Conservation (phyloP, 768 basidiomycete species). For the Xerocomus brunneocitrinus region DNA sequence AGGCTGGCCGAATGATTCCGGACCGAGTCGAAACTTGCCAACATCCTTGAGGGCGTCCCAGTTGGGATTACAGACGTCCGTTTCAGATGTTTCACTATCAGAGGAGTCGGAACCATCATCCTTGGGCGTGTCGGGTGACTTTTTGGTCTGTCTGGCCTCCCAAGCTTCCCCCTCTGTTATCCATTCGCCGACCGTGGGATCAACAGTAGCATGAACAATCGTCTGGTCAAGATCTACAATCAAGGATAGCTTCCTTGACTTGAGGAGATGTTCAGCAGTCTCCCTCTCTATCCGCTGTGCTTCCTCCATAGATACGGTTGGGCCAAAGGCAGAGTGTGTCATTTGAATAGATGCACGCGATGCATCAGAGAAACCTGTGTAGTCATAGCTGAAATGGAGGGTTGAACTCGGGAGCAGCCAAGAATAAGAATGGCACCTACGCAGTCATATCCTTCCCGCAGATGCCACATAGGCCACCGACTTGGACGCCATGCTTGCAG, state of each 20-base stretch:
- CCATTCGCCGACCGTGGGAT: constrained; percentile 99
- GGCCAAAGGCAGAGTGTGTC: constrained; percentile 89
- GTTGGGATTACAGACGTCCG: constrained; percentile 82
- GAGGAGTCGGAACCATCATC: constrained; percentile 30
- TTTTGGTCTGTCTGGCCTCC: constrained; percentile 57
- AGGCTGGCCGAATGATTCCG: constrained; percentile 61
- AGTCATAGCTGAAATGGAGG: constrained; percentile 52
- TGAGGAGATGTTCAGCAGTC: constrained; percentile 73
- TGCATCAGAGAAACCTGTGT: constrained; percentile 83
- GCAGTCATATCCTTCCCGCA: constrained; percentile 95
- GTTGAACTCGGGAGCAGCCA: constrained; percentile 9
- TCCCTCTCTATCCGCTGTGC: constrained; percentile 85
- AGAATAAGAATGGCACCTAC: constrained; percentile 40
- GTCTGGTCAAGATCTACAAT: constrained; percentile 99
- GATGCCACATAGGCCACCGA: constrained; percentile 86
- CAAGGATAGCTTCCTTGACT: constrained; percentile 76
- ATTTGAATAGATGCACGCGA: constrained; percentile 88
- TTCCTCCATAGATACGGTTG: constrained; percentile 89
- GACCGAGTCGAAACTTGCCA: constrained; percentile 79
- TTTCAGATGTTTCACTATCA: constrained; percentile 38
- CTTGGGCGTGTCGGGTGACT: constrained; percentile 33
- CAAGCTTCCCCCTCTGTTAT: constrained; percentile 79
- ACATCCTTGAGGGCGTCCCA: constrained; percentile 90
- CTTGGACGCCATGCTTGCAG: constrained; percentile 94
- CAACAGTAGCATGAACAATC: constrained; percentile 96